Conservation (phyloP, 2,329 filamentous ascomycete species). For the Curvularia eragrostidis region DNA sequence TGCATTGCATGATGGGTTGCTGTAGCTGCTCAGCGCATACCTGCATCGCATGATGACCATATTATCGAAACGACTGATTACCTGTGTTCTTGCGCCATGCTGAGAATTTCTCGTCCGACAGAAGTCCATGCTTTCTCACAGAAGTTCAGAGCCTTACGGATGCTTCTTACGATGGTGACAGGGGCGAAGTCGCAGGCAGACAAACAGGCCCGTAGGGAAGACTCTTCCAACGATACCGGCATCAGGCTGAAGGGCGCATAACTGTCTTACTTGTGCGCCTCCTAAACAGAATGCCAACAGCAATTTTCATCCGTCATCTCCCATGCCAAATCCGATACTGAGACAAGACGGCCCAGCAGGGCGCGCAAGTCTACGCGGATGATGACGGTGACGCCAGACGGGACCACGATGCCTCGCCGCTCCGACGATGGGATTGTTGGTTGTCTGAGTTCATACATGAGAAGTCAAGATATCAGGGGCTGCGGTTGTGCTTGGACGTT, state of each 20-base stretch:
- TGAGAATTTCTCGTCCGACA: not conserved
- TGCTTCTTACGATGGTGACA: not conserved
- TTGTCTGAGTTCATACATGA: constrained; percentile 11
- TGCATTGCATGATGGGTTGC: not conserved
- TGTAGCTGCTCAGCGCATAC: not conserved
- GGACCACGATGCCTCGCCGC: constrained; percentile 3
- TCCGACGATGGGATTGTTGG: not conserved
- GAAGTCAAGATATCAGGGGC: not conserved
- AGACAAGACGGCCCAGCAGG: not conserved
- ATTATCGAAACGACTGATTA: not conserved
- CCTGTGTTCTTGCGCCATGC: not conserved
- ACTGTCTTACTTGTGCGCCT: not conserved
- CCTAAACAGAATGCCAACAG: constrained; percentile 15
- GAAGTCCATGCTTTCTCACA: not conserved
- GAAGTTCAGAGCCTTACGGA: not conserved
- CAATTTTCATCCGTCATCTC: constrained; percentile 6
- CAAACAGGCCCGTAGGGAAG: not conserved
- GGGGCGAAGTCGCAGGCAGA: not conserved
- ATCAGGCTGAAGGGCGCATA: constrained; percentile 13
- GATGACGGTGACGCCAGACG: constrained; percentile 12
- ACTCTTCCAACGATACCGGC: not conserved
- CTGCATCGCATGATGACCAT: not conserved
- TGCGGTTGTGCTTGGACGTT: not conserved
- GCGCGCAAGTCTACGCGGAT: not conserved
- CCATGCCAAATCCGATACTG: not conserved